Evolutionary conservation across 75 land plant genomes (phyloP), one percentile per base, ranked within the genome.

Genomic region (Larix kaempferi): DNA sequence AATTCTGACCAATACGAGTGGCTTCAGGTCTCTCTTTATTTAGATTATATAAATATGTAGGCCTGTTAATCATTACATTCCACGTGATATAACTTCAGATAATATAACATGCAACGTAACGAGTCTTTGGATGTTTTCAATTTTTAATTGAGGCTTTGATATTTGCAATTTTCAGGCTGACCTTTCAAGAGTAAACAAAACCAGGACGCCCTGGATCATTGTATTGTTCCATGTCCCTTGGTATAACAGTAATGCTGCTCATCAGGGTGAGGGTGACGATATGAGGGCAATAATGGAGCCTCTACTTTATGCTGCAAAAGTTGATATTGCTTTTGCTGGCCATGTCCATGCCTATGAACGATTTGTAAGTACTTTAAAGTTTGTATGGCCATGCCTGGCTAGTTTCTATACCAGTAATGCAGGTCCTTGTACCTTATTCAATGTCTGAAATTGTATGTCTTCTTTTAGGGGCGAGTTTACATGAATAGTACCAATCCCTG

Each of bases 301-400:
- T 8, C 4, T 85, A 22, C 77, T 87, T 8, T 64, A 78, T 26
- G 78, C 71, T 59, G 81, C 75, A 71, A 78, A 78, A 27, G 80
- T 81, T 26, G 89, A 87, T 74, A 11, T 85, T 57, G 21, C 82
- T 17, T 57, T 87, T 75, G 84, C 62, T 16, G 88, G 89, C 4
- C 89, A 87, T 62, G 87, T 87, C 22, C 87, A 85, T 73, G 87
- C 89, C 21, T 87, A 87, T 52, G 89, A 87, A 71, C 88, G 89
- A 66, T 76, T 73, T 65, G 89, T 87, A 82, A 74, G 71, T 71
- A 67, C 23, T 69, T n/a, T 57, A 22, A 49, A 49, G 54, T 49
- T 49, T 49, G 25, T 16, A 49, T 19, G n/a, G 33, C 29, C 27
- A 33, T 52, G 17, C 29, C 57, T 74, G 29, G 56, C 33, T 74